A percentile compares a stretch with the other conserved stretches of the same genome.
Conservation (phyloP, 371 early-diverging fungal genomes). For the Saksenaea oblongispora region DNA sequence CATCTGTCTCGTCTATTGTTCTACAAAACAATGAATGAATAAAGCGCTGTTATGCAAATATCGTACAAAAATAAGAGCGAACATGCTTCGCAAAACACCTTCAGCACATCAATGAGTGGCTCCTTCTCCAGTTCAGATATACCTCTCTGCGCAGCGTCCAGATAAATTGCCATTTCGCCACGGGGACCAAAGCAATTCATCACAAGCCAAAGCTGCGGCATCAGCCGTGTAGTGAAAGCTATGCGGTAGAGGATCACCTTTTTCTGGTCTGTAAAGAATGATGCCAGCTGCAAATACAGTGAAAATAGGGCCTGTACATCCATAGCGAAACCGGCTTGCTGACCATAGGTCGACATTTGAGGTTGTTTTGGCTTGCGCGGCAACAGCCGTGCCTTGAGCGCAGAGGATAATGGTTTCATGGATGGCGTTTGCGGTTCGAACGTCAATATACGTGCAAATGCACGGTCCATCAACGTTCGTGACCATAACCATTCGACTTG, state of each 20-base stretch:
- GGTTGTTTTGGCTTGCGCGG: conserved; percentile 5
- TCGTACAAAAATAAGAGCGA: conserved; percentile 54
- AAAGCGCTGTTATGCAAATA: neutral
- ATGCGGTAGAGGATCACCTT: conserved; percentile 59
- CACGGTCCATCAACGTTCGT: conserved; percentile 49
- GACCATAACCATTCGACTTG: conserved; percentile 65
- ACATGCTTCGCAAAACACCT: conserved; percentile 64
- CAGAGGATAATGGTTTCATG: conserved; percentile 1
- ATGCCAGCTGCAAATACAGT: conserved; percentile 50
- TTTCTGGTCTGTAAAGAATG: conserved; percentile 46
- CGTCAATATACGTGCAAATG: conserved; percentile 39
- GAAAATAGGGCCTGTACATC: conserved; percentile 54
- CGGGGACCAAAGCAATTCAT: conserved; percentile 64
- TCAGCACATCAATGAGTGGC: conserved; percentile 58
- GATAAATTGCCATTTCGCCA: conserved; percentile 55
- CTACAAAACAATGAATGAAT: conserved; percentile 22
- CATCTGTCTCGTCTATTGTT: conserved; percentile 83
- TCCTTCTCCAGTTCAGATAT: conserved; percentile 55
- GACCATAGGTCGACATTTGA: conserved; percentile 4
- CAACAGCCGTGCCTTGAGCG: neutral
- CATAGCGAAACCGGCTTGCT: conserved; percentile 38
- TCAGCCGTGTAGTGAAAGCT: conserved; percentile 57
- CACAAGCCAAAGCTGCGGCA: conserved; percentile 65
- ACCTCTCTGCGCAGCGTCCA: conserved; percentile 50
- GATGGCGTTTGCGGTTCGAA: conserved; percentile 23